Conservation (phyloP, 2,329 filamentous ascomycete genomes). For the Diaporthe sp. region DNA sequence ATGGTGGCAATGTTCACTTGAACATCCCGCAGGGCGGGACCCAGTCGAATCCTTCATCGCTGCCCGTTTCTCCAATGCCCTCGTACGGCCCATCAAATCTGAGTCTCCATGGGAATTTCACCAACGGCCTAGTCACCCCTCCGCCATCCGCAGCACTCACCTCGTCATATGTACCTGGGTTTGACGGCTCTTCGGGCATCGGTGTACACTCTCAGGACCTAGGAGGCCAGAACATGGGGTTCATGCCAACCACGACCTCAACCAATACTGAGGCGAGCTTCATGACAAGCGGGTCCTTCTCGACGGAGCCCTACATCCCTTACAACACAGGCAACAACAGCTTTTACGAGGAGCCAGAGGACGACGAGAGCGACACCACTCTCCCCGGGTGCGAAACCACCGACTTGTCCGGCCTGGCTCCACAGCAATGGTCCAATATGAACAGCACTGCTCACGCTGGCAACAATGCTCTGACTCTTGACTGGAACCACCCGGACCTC, state of each 20-base stretch:
- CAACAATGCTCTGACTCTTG: conserved; percentile 32
- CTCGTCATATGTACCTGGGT: conserved; percentile 60
- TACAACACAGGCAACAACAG: conserved; percentile 28
- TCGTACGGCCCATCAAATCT: conserved; percentile 43
- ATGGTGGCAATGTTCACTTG: conserved; percentile 46
- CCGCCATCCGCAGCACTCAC: conserved; percentile 68
- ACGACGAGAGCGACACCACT: conserved; percentile 41
- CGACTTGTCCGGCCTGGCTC: conserved; percentile 30
- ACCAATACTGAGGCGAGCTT: conserved; percentile 50
- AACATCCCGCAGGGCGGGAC: conserved; percentile 17
- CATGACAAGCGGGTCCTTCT: conserved; percentile 43
- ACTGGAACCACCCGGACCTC: conserved; percentile 41
- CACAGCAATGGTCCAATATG: conserved; percentile 39
- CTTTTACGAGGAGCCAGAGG: conserved; percentile 40
- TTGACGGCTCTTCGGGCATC: conserved; percentile 52
- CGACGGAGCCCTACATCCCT: conserved; percentile 48
- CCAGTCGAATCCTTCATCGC: conserved; percentile 37
- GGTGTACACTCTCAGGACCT: conserved; percentile 45
- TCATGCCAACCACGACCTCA: conserved; percentile 53
- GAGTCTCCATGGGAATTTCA: conserved; percentile 64
- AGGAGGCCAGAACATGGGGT: conserved; percentile 53
- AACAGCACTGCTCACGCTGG: conserved; percentile 30
- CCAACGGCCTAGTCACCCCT: conserved; percentile 68
- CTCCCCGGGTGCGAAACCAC: conserved; percentile 35
- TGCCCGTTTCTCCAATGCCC: conserved; percentile 39